Evolutionary conservation across 2,329 filamentous ascomycete genomes (phyloP).

Genomic region (Pochonia chlamydosporia): DNA sequence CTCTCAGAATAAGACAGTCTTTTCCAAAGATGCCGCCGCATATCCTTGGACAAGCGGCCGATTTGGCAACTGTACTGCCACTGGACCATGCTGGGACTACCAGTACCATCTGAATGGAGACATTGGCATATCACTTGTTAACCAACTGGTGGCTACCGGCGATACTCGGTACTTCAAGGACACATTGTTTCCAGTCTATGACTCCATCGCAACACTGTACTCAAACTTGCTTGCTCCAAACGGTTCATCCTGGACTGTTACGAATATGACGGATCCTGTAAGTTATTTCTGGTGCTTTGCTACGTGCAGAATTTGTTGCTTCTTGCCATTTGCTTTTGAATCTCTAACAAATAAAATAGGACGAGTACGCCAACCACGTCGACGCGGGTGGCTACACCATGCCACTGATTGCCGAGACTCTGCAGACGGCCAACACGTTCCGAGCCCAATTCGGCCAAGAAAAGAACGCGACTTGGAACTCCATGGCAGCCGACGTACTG

Average conservation of each 20-base stretch:
- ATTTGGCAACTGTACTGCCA: constrained; percentile 58
- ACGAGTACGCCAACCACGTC: constrained; percentile 63
- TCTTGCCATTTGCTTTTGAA: too few relatives aligned
- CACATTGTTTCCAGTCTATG: constrained; percentile 54
- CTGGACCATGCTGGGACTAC: constrained; percentile 61
- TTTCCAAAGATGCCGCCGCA: constrained; percentile 48
- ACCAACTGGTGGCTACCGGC: constrained; percentile 18
- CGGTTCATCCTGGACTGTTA: constrained; percentile 42
- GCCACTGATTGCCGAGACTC: constrained; percentile 49
- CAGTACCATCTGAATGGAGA: constrained; percentile 67
- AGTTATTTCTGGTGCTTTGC: too few relatives aligned
- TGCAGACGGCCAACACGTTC: constrained; percentile 52
- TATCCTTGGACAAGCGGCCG: constrained; percentile 64
- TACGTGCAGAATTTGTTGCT: too few relatives aligned
- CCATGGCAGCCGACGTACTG: constrained; percentile 15
- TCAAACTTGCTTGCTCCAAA: constrained; percentile 56
- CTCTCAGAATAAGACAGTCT: constrained; percentile 40
- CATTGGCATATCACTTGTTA: constrained; percentile 44
- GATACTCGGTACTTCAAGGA: constrained; percentile 13
- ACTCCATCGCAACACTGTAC: constrained; percentile 58
- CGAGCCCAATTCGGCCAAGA: constrained; percentile 48
- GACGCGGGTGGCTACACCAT: constrained; percentile 67
- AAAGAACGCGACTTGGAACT: constrained; percentile 39
- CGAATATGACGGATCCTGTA: constrained; percentile 54
- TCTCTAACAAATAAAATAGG: constrained; percentile 24